Evolutionary conservation across 257 asterid genomes (phyloP).

Genomic region (Solanum virginianum): DNA sequence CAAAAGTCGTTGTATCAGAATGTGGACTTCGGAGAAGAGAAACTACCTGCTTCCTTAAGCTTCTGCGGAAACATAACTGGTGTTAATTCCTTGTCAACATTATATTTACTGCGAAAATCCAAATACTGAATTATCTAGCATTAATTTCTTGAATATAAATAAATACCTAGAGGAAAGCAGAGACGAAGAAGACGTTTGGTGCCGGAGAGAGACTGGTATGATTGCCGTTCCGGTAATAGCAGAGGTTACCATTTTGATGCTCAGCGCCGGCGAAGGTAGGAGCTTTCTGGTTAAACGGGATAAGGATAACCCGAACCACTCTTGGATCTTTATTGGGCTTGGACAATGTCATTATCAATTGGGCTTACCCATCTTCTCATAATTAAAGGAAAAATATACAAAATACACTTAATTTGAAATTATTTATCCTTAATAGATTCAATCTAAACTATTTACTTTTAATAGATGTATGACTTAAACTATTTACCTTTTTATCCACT

Average conservation of each 20-base stretch:
- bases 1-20: slow-evolving; percentile 37
- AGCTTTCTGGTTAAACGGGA: background rate
- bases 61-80: slow-evolving; percentile 20
- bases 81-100: background rate
- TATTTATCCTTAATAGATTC: too few species aligned
- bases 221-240: slow-evolving; percentile 47
- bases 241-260: slow-evolving; percentile 38
- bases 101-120: background rate
- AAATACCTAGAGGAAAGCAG: slow-evolving; percentile 25
- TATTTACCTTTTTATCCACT: too few species aligned
- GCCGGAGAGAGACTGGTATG: slow-evolving; percentile 21
- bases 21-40: slow-evolving; percentile 40
- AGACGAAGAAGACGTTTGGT: slow-evolving; percentile 4
- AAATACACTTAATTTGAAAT: too few species aligned
- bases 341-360: background rate
- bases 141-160: background rate
- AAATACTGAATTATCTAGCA: background rate
- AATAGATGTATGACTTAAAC: too few species aligned
- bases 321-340: slow-evolving; percentile 2
- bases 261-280: background rate
- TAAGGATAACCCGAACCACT: background rate
- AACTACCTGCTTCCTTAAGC: slow-evolving; percentile 15
- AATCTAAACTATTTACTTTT: too few species aligned
- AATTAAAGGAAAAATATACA: too few species aligned
- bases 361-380: background rate